These are phyloP conservation scores for Beauveria brongniartii DNA, from an alignment of 2,329 filamentous ascomycete species.

Conservation along the genomic window DNA sequence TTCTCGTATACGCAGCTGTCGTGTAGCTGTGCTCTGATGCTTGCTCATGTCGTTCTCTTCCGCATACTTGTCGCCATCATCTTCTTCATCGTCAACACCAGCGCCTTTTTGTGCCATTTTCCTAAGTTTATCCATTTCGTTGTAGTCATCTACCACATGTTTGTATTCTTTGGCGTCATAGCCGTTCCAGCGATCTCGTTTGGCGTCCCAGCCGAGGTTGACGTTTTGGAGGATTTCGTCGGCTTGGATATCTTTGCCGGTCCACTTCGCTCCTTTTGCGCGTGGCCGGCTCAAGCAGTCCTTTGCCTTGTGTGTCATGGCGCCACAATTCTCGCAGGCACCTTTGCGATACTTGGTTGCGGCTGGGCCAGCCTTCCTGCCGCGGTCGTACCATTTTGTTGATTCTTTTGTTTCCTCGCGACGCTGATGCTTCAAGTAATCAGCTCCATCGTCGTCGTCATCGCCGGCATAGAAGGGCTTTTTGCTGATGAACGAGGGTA, in stretches of 20 bases:
- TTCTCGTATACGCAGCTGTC: slow-evolving; percentile 85
- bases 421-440: slow-evolving; percentile 96
- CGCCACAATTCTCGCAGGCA: slow-evolving; percentile 96
- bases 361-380: slow-evolving; percentile 73
- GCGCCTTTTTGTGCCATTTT: slow-evolving; percentile 44
- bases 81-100: slow-evolving; percentile 39
- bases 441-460: slow-evolving; percentile 65
- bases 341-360: slow-evolving; percentile 97
- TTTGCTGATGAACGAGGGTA: slow-evolving; percentile 95
- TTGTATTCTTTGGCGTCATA: slow-evolving; percentile 85
- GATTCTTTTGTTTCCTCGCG: slow-evolving; percentile 52
- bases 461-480: slow-evolving; percentile 90
- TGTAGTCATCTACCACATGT: slow-evolving; percentile 80
- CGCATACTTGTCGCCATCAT: slow-evolving; percentile 69
- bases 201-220: slow-evolving; percentile 89
- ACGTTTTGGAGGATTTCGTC: slow-evolving; percentile 84
- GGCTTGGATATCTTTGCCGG: slow-evolving; percentile 85
- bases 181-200: slow-evolving; percentile 97
- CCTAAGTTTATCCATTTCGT: slow-evolving; percentile 73
- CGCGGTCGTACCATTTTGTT: slow-evolving; percentile 88
- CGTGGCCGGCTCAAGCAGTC: slow-evolving; percentile 86
- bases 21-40: slow-evolving; percentile 81
- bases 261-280: slow-evolving; percentile 85
- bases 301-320: slow-evolving; percentile 92
- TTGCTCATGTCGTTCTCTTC: slow-evolving; percentile 96